phyloP scores from a whole-genome alignment of 345 rosid species.

The Zanthoxylum bungeanum region DNA sequence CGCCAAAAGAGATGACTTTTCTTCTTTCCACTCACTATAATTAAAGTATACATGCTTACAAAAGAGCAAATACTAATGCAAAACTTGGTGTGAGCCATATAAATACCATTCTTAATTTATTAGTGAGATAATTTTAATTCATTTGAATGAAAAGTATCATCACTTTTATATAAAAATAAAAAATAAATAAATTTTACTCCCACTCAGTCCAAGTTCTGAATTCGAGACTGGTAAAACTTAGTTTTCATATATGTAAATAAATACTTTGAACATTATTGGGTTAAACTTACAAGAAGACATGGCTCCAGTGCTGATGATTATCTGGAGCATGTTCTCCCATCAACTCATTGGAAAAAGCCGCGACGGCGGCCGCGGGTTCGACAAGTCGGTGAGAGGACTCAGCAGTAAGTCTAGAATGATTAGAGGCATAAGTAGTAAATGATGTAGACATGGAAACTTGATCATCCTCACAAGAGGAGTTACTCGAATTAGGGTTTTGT shows the following conservation, averaged over 20 bases:
- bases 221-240: too few relatives aligned
- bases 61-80: too few relatives aligned
- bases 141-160: too few relatives aligned
- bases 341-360: conserved; percentile 36
- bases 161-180: too few relatives aligned
- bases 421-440: conserved; percentile 52
- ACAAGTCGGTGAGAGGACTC: conserved; percentile 44
- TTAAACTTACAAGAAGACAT: conserved; percentile 57
- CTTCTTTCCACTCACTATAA: conserved; percentile 15
- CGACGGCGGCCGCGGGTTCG: conserved; percentile 24
- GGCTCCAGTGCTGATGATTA: conserved; percentile 56
- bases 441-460: conserved; percentile 55
- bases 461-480: conserved; percentile 63
- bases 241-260: too few relatives aligned
- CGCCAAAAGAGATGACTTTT: conserved; percentile 9
- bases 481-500: conserved; percentile 44
- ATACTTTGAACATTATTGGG: not conserved
- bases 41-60: not conserved
- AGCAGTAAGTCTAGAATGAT: conserved; percentile 59
- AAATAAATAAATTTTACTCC: too few relatives aligned
- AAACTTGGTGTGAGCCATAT: too few relatives aligned
- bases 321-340: conserved; percentile 58
- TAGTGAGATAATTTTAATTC: too few relatives aligned
- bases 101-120: too few relatives aligned
- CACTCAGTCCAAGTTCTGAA: too few relatives aligned